These are phyloP conservation scores for Penicillium daleae DNA, from an alignment of 495 filamentous ascomycete genomes.

Conservation along the genomic window DNA sequence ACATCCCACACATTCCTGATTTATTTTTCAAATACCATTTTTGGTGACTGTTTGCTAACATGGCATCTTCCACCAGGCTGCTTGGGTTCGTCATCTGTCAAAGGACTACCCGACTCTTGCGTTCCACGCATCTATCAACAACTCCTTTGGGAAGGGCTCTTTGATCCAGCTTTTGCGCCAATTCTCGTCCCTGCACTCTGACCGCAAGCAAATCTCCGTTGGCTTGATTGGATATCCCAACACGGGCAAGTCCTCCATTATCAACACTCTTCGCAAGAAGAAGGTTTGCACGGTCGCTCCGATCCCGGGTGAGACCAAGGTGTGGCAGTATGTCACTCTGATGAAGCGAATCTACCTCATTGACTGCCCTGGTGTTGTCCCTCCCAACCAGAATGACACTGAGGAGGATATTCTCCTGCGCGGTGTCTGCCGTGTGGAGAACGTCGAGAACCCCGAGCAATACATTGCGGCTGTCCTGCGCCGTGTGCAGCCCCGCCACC, in stretches of 20 bases:
- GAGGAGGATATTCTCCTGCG: conserved; percentile 88
- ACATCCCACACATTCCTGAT: conserved; percentile 87
- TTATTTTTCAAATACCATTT: conserved; percentile 16
- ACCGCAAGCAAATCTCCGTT: conserved; percentile 89
- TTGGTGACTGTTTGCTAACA: conserved; percentile 45
- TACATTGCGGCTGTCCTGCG: conserved; percentile 85
- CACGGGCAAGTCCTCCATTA: conserved; percentile 88
- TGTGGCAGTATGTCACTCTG: conserved; percentile 96
- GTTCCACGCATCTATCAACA: conserved; percentile 90
- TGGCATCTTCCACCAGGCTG: conserved; percentile 61
- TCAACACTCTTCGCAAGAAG: conserved; percentile 90
- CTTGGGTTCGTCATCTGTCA: conserved; percentile 79
- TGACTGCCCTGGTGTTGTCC: conserved; percentile 95
- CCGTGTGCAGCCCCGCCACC: conserved; percentile 80
- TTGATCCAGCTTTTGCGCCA: conserved; percentile 82
- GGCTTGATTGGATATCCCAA: conserved; percentile 89
- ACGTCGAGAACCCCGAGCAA: conserved; percentile 92
- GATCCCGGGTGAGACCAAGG: conserved; percentile 89
- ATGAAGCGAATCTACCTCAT: conserved; percentile 98
- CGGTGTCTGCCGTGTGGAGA: conserved; percentile 91
- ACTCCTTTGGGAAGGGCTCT: conserved; percentile 86
- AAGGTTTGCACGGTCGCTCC: conserved; percentile 94
- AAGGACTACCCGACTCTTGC: conserved; percentile 91
- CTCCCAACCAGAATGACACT: conserved; percentile 78
- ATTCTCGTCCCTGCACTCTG: conserved; percentile 87